Conservation (phyloP, 2,329 filamentous ascomycete genomes). For the Alternaria viburni region DNA sequence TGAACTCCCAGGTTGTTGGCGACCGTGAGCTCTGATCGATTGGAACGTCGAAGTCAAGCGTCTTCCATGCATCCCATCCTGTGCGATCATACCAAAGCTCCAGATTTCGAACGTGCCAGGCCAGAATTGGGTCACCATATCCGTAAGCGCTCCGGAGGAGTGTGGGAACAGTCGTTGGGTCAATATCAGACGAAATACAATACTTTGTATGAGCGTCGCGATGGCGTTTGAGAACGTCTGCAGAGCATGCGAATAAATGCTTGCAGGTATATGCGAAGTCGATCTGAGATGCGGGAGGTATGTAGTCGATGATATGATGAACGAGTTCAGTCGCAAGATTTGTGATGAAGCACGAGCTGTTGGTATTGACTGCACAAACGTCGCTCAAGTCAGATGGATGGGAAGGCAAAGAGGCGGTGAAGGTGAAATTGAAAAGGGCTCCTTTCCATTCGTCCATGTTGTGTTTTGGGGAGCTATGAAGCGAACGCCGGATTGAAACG, state of each 20-base stretch:
- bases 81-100: slow-evolving; percentile 20
- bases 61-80: slow-evolving; percentile 17
- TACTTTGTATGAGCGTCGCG: slow-evolving; percentile 17
- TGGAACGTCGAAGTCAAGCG: slow-evolving; percentile 1
- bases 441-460: neutral
- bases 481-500: neutral
- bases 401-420: neutral
- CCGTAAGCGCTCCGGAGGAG: slow-evolving; percentile 16
- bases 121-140: slow-evolving; percentile 11
- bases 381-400: neutral
- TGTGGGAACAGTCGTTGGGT: slow-evolving; percentile 12
- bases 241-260: slow-evolving; percentile 1
- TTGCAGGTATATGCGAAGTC: slow-evolving; percentile 20
- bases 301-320: slow-evolving; percentile 9
- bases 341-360: neutral
- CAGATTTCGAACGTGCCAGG: slow-evolving; percentile 19
- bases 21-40: neutral
- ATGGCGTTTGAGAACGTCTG: slow-evolving; percentile 14
- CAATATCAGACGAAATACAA: slow-evolving; percentile 14
- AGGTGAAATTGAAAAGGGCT: neutral
- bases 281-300: slow-evolving; percentile 10
- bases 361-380: neutral
- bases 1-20: slow-evolving; percentile 1
- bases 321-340: slow-evolving; percentile 6
- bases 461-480: neutral